Evolutionary conservation across 148 eudicot species (phyloP).

Genomic region (Cornus suecica): DNA sequence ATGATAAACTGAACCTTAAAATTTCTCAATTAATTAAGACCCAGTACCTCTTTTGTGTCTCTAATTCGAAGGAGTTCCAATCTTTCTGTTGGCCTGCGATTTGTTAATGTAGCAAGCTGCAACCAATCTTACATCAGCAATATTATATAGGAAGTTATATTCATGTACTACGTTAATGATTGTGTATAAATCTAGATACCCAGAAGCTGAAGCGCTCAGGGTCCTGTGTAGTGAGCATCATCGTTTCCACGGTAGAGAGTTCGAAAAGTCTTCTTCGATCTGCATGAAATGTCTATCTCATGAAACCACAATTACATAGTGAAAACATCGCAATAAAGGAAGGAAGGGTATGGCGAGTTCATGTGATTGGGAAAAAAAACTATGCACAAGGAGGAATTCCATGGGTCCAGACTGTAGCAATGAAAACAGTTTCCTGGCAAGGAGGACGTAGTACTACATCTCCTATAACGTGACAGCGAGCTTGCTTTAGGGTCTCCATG

Average conservation of each 20-base stretch:
- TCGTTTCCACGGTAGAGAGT: constrained; percentile 69
- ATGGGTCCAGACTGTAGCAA: too few species aligned
- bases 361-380: background rate
- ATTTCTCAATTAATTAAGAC: background rate
- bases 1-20: background rate
- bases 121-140: constrained; percentile 13
- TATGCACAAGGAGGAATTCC: background rate
- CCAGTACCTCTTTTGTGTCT: constrained; percentile 85
- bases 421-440: too few species aligned
- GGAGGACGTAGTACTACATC: too few species aligned
- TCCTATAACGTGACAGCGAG: too few species aligned
- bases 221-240: constrained; percentile 74
- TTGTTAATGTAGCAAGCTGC: constrained; percentile 77
- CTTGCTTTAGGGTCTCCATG: background rate
- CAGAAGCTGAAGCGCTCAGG: constrained; percentile 97
- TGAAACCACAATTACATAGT: background rate
- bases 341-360: background rate
- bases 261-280: constrained; percentile 74
- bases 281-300: constrained; percentile 23
- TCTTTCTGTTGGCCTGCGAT: constrained; percentile 75
- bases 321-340: background rate
- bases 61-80: constrained; percentile 68
- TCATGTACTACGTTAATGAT: background rate
- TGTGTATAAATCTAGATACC: constrained; percentile 46
- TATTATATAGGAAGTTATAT: background rate